Evolutionary conservation across 805 yeast species (phyloP).

Genomic region (Nakazawaea wickerhamii): DNA sequence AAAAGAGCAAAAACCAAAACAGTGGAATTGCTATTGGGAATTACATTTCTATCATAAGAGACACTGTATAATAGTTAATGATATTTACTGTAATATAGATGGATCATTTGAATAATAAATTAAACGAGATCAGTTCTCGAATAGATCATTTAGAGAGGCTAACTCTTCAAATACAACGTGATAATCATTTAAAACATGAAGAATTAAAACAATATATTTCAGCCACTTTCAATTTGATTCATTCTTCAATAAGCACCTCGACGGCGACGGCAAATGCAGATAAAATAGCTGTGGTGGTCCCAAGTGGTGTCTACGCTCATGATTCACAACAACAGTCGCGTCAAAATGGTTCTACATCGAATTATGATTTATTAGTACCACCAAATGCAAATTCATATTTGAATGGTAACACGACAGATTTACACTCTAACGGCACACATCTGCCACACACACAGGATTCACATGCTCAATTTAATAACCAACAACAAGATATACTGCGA

Average conservation of each 20-base stretch:
- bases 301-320: not conserved
- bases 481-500: not conserved
- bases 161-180: slow-evolving; percentile 5
- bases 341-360: not conserved
- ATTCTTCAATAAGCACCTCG: slow-evolving; percentile 3
- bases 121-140: slow-evolving; percentile 11
- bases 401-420: not conserved
- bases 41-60: no score
- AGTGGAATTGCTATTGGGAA: no score
- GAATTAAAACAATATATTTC: slow-evolving; percentile 12
- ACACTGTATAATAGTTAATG: no score
- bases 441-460: not conserved
- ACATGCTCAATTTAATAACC: not conserved
- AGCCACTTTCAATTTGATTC: slow-evolving; percentile 8
- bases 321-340: not conserved
- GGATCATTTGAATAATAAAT: slow-evolving; percentile 10
- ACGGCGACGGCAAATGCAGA: not conserved
- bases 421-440: no score
- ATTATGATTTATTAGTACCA: slow-evolving; percentile 4
- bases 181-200: slow-evolving; percentile 7
- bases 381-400: not conserved
- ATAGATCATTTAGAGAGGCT: slow-evolving; percentile 8
- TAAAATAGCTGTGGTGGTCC: not conserved
- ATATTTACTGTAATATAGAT: not conserved
- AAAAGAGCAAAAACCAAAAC: no score